Conservation (phyloP, 176 grass and related monocot species). For the Elymus sibiricus region DNA sequence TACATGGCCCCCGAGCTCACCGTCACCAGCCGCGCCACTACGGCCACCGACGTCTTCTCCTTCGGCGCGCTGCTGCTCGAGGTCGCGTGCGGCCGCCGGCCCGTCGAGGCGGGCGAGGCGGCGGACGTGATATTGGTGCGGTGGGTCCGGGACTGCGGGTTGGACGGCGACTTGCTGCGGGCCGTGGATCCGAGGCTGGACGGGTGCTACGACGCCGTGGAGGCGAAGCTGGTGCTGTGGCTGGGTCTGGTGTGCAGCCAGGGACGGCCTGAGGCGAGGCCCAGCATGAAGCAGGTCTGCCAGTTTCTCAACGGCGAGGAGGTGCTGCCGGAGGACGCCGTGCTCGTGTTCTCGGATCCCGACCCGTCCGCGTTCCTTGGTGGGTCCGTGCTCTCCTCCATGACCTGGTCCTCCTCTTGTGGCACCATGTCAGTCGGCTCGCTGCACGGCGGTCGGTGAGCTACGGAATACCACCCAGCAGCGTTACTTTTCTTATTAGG, state of each 20-base stretch:
- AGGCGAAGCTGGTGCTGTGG: conserved; percentile 42
- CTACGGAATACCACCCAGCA: no score
- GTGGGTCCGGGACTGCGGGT: conserved; percentile 38
- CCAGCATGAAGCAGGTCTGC: conserved; percentile 40
- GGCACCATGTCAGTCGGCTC: conserved; percentile 25
- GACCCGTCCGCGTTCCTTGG: background rate
- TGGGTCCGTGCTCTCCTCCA: conserved; percentile 6
- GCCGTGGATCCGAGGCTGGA: conserved; percentile 30
- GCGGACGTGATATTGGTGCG: conserved; percentile 16
- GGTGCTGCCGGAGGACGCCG: conserved; percentile 9
- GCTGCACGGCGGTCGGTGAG: conserved; percentile 26
- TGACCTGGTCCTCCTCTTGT: conserved; percentile 23
- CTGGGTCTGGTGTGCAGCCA: conserved; percentile 47
- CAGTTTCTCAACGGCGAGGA: conserved; percentile 35
- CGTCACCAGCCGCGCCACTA: conserved; percentile 31
- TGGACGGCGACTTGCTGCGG: conserved; percentile 3
- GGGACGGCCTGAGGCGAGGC: conserved; percentile 34
- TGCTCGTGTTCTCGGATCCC: conserved; percentile 26
- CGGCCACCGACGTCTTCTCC: conserved; percentile 47
- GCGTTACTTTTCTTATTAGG: no score
- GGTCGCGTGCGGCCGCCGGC: conserved; percentile 45
- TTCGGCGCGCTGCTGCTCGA: conserved; percentile 50
- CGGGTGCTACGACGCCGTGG: conserved; percentile 14
- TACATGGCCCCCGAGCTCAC: conserved; percentile 55
- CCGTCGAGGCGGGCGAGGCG: conserved; percentile 6